These are phyloP conservation scores for Houttuynia cordata DNA, from an alignment of 164 flowering plant genomes.

Conservation along the genomic window DNA sequence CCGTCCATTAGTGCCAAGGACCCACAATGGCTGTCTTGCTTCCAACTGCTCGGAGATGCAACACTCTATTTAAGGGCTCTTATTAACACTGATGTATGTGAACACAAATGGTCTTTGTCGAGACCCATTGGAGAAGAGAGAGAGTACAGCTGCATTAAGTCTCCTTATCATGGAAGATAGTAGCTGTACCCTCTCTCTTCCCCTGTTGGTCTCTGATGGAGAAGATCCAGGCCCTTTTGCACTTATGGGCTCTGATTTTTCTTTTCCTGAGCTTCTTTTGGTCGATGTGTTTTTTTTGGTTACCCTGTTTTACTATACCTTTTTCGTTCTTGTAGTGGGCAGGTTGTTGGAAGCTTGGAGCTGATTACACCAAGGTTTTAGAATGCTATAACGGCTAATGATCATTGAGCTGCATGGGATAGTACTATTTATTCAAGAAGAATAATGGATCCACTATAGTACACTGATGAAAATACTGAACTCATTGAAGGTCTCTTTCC, in stretches of 20 bases:
- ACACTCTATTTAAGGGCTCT: neutral
- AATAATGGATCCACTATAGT: too few relatives aligned
- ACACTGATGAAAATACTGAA: too few relatives aligned
- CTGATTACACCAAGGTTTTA: too few relatives aligned
- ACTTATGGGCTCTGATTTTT: neutral
- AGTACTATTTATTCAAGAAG: neutral
- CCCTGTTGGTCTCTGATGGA: neutral
- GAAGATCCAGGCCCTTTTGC: neutral
- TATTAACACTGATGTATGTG: neutral
- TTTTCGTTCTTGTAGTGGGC: neutral
- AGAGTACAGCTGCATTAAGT: conserved; percentile 1
- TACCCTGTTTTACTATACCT: neutral
- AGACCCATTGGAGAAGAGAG: conserved; percentile 2
- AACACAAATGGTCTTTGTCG: neutral
- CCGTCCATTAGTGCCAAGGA: neutral
- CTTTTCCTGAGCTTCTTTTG: too few relatives aligned
- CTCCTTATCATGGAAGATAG: neutral
- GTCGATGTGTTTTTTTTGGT: neutral
- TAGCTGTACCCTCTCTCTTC: conserved; percentile 4
- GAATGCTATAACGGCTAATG: too few relatives aligned
- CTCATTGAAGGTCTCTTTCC: too few relatives aligned
- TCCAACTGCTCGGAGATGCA: neutral
- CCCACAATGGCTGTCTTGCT: neutral
- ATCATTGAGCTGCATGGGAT: neutral
- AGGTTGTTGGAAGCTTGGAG: too few relatives aligned